Evolutionary conservation across 78 protist species (phyloP).

Genomic region (Mastigamoeba balamuthi): DNA sequence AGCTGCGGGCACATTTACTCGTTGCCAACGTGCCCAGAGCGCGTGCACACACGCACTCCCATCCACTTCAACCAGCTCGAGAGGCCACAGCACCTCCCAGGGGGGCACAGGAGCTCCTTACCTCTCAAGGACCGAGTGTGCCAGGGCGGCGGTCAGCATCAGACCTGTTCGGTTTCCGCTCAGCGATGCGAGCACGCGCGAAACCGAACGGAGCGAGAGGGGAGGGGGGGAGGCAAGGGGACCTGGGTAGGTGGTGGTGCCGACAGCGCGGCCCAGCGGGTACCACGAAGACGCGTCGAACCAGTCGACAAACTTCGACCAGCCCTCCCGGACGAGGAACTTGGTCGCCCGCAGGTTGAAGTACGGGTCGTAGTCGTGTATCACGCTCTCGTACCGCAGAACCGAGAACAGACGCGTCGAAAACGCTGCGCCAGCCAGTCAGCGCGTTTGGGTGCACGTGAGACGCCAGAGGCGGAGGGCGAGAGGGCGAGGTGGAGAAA

Average conservation of each 20-base stretch:
- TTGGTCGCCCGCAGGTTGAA: constrained; percentile 87
- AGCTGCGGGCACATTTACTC: too few species aligned
- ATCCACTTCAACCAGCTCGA: too few species aligned
- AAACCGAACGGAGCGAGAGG: neutral
- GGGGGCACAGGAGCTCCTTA: too few species aligned
- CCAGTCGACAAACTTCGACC: constrained; percentile 89
- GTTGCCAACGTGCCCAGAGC: too few species aligned
- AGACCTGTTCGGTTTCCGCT: constrained; percentile 63
- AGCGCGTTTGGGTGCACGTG: too few species aligned
- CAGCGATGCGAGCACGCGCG: neutral
- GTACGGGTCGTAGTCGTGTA: constrained; percentile 89
- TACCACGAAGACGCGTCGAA: constrained; percentile 93
- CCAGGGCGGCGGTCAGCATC: constrained; percentile 82
- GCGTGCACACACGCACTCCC: too few species aligned
- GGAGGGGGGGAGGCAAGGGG: neutral
- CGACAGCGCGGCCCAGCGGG: constrained; percentile 97
- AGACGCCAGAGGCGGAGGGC: too few species aligned
- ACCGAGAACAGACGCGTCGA: constrained; percentile 80
- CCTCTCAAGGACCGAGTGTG: constrained; percentile 69
- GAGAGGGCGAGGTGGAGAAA: too few species aligned
- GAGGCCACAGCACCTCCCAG: too few species aligned
- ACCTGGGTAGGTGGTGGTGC: constrained; percentile 96
- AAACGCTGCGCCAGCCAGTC: too few species aligned
- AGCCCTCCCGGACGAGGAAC: constrained; percentile 82
- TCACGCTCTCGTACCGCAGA: constrained; percentile 83